Conservation (phyloP, 805 yeast genomes). For the Suhomyces xylopsoci region DNA sequence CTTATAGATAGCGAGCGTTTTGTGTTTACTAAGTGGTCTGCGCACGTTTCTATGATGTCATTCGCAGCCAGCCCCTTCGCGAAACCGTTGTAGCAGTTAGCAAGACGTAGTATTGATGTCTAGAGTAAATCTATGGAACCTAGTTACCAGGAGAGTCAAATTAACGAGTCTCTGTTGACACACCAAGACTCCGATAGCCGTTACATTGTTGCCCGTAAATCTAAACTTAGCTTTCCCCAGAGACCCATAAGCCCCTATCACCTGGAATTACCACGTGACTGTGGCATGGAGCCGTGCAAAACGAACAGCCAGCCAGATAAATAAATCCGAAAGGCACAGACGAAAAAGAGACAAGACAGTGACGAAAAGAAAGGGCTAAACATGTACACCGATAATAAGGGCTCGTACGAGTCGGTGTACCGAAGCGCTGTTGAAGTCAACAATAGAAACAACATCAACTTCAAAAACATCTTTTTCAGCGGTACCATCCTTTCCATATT, state of each 20-base stretch:
- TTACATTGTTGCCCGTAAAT: too few relatives aligned
- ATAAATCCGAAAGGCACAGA: neutral
- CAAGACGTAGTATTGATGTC: neutral
- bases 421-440: neutral
- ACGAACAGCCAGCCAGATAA: neutral
- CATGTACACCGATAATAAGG: neutral
- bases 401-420: neutral
- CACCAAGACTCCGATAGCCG: neutral
- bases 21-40: neutral
- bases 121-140: neutral
- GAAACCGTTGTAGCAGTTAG: neutral
- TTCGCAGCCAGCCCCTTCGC: neutral
- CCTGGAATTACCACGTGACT: neutral
- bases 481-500: constrained; percentile 25
- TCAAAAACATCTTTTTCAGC: constrained; percentile 8
- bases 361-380: neutral
- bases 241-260: neutral
- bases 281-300: neutral
- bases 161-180: neutral
- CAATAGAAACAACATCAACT: constrained; percentile 2
- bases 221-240: neutral
- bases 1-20: neutral
- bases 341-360: neutral
- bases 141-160: neutral
- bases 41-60: neutral